phyloP scores from a whole-genome alignment of 2,329 filamentous ascomycete genomes.

The Myriosclerotinia duriaeana region DNA sequence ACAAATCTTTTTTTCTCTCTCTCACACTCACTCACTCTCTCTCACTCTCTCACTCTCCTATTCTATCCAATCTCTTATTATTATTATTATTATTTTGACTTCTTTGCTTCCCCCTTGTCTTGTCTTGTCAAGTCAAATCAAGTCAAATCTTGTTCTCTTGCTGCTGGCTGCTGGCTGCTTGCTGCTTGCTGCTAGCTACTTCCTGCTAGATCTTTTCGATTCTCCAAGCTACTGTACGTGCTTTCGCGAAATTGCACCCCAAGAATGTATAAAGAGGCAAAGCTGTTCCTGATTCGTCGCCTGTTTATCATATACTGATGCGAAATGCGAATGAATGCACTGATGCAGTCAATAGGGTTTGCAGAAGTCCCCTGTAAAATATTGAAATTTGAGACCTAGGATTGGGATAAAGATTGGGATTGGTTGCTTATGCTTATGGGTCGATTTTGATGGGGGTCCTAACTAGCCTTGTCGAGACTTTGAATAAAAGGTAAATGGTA shows the following conservation, averaged over 20 bases:
- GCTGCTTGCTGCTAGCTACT: neutral
- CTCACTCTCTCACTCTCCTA: neutral
- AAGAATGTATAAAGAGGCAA: slow-evolving; percentile 4
- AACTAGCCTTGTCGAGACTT: slow-evolving; percentile 6
- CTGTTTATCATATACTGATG: neutral
- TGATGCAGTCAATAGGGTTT: slow-evolving; percentile 1
- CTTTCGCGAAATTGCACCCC: slow-evolving; percentile 13
- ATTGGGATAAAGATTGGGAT: neutral
- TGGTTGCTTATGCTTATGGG: neutral
- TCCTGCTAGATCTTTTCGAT: neutral
- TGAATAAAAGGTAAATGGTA: too few species aligned
- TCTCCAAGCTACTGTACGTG: slow-evolving; percentile 5
- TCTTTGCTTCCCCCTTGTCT: neutral
- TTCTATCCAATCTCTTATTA: neutral
- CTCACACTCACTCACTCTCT: neutral
- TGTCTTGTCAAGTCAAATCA: neutral
- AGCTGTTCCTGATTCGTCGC: neutral
- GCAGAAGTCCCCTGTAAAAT: slow-evolving; percentile 8
- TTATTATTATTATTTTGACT: neutral
- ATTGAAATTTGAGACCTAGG: slow-evolving; percentile 8
- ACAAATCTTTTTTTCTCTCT: neutral
- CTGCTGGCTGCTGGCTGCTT: neutral
- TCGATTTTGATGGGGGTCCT: slow-evolving; percentile 2
- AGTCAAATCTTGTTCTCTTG: too few species aligned
- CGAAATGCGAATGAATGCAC: slow-evolving; percentile 9